Base-by-base conservation (phyloP, 2,329 filamentous ascomycete species). In the Epicoccum nigrum region DNA sequence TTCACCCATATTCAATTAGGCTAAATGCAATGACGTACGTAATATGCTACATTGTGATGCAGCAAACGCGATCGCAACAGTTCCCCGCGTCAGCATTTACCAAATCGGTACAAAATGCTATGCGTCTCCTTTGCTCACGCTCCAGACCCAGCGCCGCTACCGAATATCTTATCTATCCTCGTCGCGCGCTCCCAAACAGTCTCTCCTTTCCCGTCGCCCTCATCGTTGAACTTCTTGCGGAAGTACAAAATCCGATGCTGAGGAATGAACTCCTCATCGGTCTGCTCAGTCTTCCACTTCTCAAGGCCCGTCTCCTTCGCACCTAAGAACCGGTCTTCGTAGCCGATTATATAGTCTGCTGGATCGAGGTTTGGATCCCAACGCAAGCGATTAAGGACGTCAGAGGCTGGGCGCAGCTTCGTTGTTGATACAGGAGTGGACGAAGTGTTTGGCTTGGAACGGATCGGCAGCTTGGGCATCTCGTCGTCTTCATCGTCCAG, bases 211-310 rank as follows among this genome's bases (percentile, higher is more conserved):
- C 50, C 59, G 16, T 38, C 53, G 23, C 51, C 58, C 30, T 50
- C 55, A 13, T 55, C 55, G 30, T 69, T 63, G 4, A 56, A 65
- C 15, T 68, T 74, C 53, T 72, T 72, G 55, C 75, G 78, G 56
- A 83, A 78, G 53, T 81, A 79, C 46, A 79, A 52, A 15, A 84
- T 78, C 2, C 81, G 74, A 67, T 83, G 80, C 56, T 79, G 76
- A 3, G 81, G 81, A 48, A 83, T 82, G 48, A 83, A 83, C 38
- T 83, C 81, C 51, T 83, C 80, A 21, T 83, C 74, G 8, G 81
- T 83, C 25, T 76, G 75, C 39, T 82, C 80, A 15, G 72, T 76
- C 59, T 81, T 79, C 81, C 81, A 83, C n/a, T 69, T 72, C 37
- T 75, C 72, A 3, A 82, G 65, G 7, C 69, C 60, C 9, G 76